Evolutionary conservation across 352 stramenopile species (phyloP), one percentile per base, ranked within the genome.

Genomic region (Phytophthora macrochlamydospora): DNA sequence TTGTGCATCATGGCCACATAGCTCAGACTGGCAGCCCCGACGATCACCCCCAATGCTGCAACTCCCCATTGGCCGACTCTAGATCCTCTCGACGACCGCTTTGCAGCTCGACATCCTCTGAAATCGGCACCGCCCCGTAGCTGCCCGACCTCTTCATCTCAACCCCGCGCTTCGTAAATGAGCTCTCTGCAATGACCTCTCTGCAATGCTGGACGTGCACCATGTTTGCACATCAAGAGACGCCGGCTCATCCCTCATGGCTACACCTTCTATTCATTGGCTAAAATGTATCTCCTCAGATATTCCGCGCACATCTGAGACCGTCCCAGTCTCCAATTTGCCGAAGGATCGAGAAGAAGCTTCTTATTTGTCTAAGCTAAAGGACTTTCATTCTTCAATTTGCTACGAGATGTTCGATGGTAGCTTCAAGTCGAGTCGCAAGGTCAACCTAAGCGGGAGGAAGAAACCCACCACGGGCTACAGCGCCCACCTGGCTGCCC

Each of bases 371-470:
- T 24, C 18, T 24, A 24, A 24, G 18, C 44, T 51, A 2, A 7
- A 32, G 2, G 14, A 33, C 43, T 18, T 42, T 1, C 24, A 45
- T 14, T 9, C 44, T 28, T 45, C 24, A n/a, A 24, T 24, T 24
- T 24, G 18, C 18, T 24, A 24, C 18, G 18, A 24, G 18, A 92
- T 92, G 84, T 92, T 92, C 45, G 84, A 92, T 57, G 84, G 84
- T 28, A 86, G 73, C 60, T 90, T 92, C 69, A 89, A 89, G 65
- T 56, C 73, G n/a, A 55, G 79, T 33, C 81, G 84, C 28, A 89
- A 87, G 51, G 81, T 92, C 33, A 90, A 89, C 58, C 62, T 92
- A 48, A 90, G 84, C 60, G 84, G 84, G 7, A 75, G 84, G 2
- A 79, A 83, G 52, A 80, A 79, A 66, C 51, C 73, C 48, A 56